Conservation (phyloP, 179 eudicot species). For the Spergularia azorica region DNA sequence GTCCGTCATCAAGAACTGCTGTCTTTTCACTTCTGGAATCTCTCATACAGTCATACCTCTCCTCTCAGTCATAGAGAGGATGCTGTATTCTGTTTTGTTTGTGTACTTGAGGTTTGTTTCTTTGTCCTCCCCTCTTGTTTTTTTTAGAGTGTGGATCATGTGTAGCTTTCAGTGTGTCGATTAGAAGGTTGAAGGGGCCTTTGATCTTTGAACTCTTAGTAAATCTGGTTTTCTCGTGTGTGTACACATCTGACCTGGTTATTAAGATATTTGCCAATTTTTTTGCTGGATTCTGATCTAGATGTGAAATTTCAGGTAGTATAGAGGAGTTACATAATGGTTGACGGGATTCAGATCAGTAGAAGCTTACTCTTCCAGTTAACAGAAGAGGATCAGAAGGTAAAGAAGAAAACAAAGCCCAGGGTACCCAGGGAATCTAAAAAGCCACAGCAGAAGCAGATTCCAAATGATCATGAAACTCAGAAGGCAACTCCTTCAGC, state of each 20-base stretch:
- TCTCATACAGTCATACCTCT: background rate
- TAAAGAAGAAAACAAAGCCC: constrained; percentile 64
- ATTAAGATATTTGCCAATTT: background rate
- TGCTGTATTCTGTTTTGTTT: background rate
- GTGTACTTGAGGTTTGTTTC: background rate
- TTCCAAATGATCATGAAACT: constrained; percentile 37
- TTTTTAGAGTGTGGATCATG: background rate
- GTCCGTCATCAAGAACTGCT: too few species aligned
- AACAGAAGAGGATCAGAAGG: constrained; percentile 54
- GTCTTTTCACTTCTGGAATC: too few species aligned
- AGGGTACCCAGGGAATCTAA: constrained; percentile 44
- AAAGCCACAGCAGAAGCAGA: constrained; percentile 42
- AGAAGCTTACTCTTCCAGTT: constrained; percentile 69
- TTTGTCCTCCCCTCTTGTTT: background rate
- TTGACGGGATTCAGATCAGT: constrained; percentile 73
- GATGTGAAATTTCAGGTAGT: constrained; percentile 34
- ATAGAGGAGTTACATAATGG: constrained; percentile 44
- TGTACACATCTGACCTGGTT: background rate
- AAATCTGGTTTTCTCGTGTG: background rate
- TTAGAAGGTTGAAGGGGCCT: background rate
- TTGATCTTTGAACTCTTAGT: background rate
- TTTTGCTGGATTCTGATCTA: background rate
- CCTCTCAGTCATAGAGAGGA: background rate
- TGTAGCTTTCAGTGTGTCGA: background rate
- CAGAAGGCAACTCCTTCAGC: constrained; percentile 41